Conservation (phyloP, 2,329 filamentous ascomycete species). For the Trichoderma harzianum region DNA sequence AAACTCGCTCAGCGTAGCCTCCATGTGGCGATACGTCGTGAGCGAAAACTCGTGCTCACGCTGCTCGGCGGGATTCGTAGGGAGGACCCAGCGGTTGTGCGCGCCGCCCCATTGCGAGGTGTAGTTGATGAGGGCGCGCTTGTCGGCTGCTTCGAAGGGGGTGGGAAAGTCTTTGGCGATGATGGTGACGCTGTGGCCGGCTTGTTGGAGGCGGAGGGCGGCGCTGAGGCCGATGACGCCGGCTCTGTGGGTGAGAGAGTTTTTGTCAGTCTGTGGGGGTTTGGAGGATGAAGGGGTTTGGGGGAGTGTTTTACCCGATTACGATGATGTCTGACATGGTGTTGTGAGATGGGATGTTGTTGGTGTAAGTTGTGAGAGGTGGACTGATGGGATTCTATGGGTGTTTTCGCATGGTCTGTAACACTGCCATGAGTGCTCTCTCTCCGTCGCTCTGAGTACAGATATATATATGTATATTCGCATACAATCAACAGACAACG, state of each 20-base stretch:
- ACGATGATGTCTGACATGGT: conserved; percentile 27
- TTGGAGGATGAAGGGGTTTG: neutral
- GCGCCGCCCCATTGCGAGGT: conserved; percentile 52
- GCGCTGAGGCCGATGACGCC: conserved; percentile 48
- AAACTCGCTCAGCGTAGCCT: conserved; percentile 26
- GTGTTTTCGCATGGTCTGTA: neutral
- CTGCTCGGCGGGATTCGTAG: conserved; percentile 29
- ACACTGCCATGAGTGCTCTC: neutral
- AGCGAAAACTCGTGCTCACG: conserved; percentile 44
- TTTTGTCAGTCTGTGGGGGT: neutral
- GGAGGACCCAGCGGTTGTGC: conserved; percentile 45
- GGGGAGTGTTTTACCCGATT: conserved; percentile 25
- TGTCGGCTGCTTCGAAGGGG: conserved; percentile 45
- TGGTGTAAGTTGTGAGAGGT: neutral
- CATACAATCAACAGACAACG: neutral
- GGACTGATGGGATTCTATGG: neutral
- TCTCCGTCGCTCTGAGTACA: neutral
- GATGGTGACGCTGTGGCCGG: conserved; percentile 40
- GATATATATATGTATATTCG: neutral
- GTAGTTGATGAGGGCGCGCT: conserved; percentile 42
- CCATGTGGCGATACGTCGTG: conserved; percentile 43
- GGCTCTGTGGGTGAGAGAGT: conserved; percentile 33
- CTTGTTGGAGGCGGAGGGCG: conserved; percentile 40
- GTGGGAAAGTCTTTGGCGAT: conserved; percentile 46
- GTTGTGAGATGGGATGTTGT: neutral